These are phyloP conservation scores for Fagopyrum esculentum DNA, from an alignment of 148 eudicot genomes.

Conservation along the genomic window DNA sequence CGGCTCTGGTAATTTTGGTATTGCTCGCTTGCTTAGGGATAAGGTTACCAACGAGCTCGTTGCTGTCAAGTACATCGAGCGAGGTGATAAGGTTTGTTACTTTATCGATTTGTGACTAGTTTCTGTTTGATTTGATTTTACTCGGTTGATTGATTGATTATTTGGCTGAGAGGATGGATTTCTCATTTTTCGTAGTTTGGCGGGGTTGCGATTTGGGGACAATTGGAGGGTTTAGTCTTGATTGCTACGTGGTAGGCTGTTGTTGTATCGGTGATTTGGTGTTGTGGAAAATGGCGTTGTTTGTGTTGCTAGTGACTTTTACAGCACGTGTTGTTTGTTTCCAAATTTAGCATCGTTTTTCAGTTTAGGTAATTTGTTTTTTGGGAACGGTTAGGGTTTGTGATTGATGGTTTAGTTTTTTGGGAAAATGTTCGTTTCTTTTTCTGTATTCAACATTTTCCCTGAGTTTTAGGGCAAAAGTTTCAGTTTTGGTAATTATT, in stretches of 20 bases:
- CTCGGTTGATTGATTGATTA: neutral
- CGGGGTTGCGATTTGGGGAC: neutral
- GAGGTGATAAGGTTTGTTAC: constrained; percentile 33
- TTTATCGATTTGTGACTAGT: neutral
- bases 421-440: neutral
- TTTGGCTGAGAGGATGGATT: neutral
- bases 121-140: neutral
- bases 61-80: constrained; percentile 51
- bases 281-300: neutral
- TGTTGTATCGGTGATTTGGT: neutral
- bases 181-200: neutral
- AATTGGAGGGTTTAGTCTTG: neutral
- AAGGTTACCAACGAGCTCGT: constrained; percentile 35
- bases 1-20: constrained; percentile 51
- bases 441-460: neutral
- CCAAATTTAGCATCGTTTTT: constrained; percentile 8
- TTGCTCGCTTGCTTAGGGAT: constrained; percentile 40
- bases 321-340: constrained; percentile 9
- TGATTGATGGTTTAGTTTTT: constrained; percentile 1
- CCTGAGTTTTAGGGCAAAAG: neutral
- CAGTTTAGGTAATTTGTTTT: neutral
- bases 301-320: neutral
- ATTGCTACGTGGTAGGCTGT: neutral
- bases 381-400: neutral
- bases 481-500: neutral